Percentiles rank a stretch among this genome's conserved stretches.
These are phyloP conservation scores for Camellia oleifera DNA, from an alignment of 179 eudicot species.

Conservation along the genomic window DNA sequence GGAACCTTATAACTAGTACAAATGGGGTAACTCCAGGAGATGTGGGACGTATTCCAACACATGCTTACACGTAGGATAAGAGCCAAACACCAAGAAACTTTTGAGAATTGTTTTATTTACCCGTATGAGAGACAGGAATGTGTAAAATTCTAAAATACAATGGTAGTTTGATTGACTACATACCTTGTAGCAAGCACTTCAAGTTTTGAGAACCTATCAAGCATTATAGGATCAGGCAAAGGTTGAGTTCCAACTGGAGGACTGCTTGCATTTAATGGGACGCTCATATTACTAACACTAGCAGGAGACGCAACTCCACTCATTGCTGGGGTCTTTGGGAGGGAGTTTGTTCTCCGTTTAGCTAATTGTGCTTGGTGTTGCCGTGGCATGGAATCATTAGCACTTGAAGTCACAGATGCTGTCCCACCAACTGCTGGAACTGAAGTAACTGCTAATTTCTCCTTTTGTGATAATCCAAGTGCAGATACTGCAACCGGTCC, in stretches of 20 bases:
- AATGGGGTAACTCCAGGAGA: too few species aligned
- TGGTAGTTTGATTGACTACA: slow-evolving; percentile 5
- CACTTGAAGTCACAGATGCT: slow-evolving; percentile 63
- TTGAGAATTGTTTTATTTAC: background rate
- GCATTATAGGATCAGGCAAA: slow-evolving; percentile 50
- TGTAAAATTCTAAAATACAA: background rate
- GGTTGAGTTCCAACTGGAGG: slow-evolving; percentile 69
- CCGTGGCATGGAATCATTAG: slow-evolving; percentile 73
- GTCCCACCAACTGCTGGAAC: slow-evolving; percentile 57
- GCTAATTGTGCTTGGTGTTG: slow-evolving; percentile 68
- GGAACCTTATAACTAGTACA: too few species aligned
- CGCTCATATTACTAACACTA: slow-evolving; percentile 69
- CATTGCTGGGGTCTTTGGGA: slow-evolving; percentile 67
- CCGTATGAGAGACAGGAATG: background rate
- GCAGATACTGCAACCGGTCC: slow-evolving; percentile 63
- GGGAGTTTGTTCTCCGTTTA: slow-evolving; percentile 80
- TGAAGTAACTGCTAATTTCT: slow-evolving; percentile 57
- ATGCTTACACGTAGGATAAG: background rate
- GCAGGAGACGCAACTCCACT: slow-evolving; percentile 90
- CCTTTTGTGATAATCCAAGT: slow-evolving; percentile 61
- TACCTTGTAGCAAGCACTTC: slow-evolving; percentile 76
- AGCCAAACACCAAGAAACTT: background rate
- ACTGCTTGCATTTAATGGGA: slow-evolving; percentile 75
- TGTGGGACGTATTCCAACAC: too few species aligned
- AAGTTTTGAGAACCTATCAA: slow-evolving; percentile 75